Base-by-base conservation (phyloP, 306 rosid genomes). In the Prunus dulcis region DNA sequence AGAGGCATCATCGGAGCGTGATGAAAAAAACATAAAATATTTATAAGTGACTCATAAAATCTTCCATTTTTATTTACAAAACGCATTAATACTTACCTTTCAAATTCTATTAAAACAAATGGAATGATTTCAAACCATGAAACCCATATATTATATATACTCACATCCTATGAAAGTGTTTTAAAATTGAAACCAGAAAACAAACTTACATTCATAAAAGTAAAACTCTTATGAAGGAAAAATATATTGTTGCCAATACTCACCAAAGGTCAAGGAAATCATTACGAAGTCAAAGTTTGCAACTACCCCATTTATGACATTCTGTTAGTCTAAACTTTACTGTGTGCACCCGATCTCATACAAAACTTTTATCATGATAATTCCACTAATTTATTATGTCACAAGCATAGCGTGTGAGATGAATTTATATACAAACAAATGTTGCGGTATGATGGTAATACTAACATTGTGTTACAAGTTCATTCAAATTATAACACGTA, bases 221-320 rank as follows among this genome's bases (percentile, higher is more conserved):
- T 66, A 69, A 49, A 51, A 69, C 22, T 6, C 10, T 45, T 11
- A 1, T 32, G 41, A 50, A 15, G 3, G 22, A 7, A 34, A 64
- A 53, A 17, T 34, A 32, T n/a, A 1, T n/a, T 49, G 64, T 19
- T 32, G 64, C 50, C 58, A 52, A 12, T 62, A 27, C 8, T n/a
- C 55, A 41, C 49, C 28, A n/a, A 66, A 43, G 25, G 45, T 60
- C 68, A 73, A 45, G 41, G 34, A 17, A 14, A 25, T 20, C 22
- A 34, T 7, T 60, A 3, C 17, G 15, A 41, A 38, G 76, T 72
- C 56, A 72, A 53, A 58, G 32, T 22, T 53, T 9, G 6, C 1
- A 28, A 11, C 56, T 27, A 74, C 30, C 49, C 18, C 60, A 74
- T 25, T 28, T 12, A 45, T 74, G 78, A 46, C 60, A 62, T 75